phyloP scores from a whole-genome alignment of 129 eudicot species.

The Lactuca sativa region DNA sequence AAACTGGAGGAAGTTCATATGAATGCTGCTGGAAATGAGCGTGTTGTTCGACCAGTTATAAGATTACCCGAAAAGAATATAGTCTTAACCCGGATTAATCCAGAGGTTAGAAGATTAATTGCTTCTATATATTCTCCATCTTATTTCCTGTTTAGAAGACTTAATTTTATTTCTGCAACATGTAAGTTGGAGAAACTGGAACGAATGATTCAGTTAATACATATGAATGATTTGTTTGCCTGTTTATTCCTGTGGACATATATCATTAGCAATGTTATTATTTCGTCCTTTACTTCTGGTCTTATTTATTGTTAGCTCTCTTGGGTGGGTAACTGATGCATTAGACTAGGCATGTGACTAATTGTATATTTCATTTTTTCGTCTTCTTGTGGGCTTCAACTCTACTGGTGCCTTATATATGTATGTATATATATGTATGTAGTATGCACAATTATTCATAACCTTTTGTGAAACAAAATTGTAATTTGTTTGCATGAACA shows the following conservation, averaged over 20 bases:
- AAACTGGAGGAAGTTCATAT: conserved; percentile 71
- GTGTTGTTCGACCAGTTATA: conserved; percentile 76
- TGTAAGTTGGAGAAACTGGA: conserved; percentile 14
- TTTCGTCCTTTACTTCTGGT: not conserved
- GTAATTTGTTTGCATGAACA: conserved; percentile 35
- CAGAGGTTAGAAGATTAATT: conserved; percentile 65
- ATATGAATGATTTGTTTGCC: no score
- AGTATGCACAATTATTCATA: not conserved
- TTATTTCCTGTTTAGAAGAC: conserved; percentile 14
- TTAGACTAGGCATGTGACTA: not conserved
- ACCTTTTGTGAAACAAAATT: conserved; percentile 4
- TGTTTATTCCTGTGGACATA: no score
- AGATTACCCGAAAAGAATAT: conserved; percentile 76
- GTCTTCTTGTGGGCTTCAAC: conserved; percentile 8
- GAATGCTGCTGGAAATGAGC: conserved; percentile 56
- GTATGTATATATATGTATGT: not conserved
- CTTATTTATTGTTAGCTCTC: conserved; percentile 7
- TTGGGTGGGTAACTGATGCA: not conserved
- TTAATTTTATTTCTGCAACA: not conserved
- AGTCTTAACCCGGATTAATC: conserved; percentile 92
- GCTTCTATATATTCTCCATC: conserved; percentile 1
- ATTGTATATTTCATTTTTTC: conserved; percentile 9
- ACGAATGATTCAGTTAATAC: not conserved
- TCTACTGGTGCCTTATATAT: not conserved
- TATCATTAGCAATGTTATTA: conserved; percentile 2